Evolutionary conservation across 495 filamentous ascomycete genomes (phyloP).

Genomic region (Gamarada debralockiae): DNA sequence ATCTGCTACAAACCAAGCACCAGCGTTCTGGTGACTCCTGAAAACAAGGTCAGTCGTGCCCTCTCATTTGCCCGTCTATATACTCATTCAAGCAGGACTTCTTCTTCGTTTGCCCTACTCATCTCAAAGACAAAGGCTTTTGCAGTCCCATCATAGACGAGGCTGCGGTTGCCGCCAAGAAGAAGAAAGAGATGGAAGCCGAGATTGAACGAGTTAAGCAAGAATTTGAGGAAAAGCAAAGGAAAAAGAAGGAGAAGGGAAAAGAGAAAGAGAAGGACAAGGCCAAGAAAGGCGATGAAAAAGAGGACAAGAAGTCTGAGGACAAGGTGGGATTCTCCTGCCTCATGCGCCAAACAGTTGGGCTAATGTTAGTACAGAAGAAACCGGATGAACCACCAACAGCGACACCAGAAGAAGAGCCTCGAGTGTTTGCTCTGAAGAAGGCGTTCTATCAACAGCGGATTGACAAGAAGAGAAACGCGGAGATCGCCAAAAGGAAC

Average conservation of each 20-base stretch:
- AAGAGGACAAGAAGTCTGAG: conserved; percentile 55
- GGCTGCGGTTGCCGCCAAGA: conserved; percentile 63
- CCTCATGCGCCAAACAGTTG: background rate
- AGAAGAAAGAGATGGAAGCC: conserved; percentile 66
- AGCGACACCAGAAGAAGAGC: conserved; percentile 46
- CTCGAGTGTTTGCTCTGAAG: conserved; percentile 80
- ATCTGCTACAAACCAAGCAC: conserved; percentile 88
- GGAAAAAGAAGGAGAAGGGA: conserved; percentile 56
- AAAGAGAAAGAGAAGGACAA: conserved; percentile 50
- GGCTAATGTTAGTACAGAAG: conserved; percentile 14
- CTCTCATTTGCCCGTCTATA: background rate
- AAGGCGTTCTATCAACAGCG: conserved; percentile 86
- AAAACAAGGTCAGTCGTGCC: conserved; percentile 68
- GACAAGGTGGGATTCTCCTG: conserved; percentile 35
- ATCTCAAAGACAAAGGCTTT: conserved; percentile 82
- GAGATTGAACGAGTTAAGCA: conserved; percentile 70
- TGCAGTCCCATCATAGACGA: conserved; percentile 76
- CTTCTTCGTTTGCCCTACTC: conserved; percentile 84
- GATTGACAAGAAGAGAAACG: conserved; percentile 70
- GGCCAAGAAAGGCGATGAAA: conserved; percentile 38
- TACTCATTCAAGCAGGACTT: conserved; percentile 60
- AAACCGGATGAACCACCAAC: conserved; percentile 11
- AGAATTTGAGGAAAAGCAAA: conserved; percentile 73
- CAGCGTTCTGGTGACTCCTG: conserved; percentile 82
- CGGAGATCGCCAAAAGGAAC: conserved; percentile 77